phyloP scores from a whole-genome alignment of 306 rosid genomes.

The Carpinus fangiana region DNA sequence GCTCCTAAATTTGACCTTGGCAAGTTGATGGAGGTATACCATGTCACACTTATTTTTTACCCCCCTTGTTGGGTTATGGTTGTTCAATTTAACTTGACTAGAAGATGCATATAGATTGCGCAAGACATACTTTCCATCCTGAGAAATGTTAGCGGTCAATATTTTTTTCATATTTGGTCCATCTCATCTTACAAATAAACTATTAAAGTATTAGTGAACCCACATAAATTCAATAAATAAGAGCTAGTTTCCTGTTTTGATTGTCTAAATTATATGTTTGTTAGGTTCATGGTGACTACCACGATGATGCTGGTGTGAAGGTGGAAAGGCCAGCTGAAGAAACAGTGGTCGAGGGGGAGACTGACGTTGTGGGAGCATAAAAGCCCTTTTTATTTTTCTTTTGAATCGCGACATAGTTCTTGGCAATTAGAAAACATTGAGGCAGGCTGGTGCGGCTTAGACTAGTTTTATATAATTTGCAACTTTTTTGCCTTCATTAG shows the following conservation, averaged over 20 bases:
- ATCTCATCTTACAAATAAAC: no score
- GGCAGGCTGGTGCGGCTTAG: background rate
- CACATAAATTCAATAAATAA: no score
- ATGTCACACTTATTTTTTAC: background rate
- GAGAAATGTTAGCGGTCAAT: no score
- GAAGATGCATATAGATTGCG: no score
- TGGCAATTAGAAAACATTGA: background rate
- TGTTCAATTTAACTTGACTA: background rate
- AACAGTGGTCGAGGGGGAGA: constrained; percentile 42
- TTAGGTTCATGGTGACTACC: constrained; percentile 83
- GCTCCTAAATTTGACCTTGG: constrained; percentile 96
- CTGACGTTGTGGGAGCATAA: constrained; percentile 69
- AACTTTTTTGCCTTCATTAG: background rate
- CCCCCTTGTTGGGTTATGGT: background rate
- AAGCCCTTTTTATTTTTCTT: background rate
- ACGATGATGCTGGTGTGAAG: constrained; percentile 71
- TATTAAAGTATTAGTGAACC: no score
- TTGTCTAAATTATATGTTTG: no score
- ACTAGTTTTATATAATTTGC: no score
- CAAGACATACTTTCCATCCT: no score
- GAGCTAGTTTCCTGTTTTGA: no score
- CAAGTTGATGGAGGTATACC: constrained; percentile 83
- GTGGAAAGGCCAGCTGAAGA: constrained; percentile 87
- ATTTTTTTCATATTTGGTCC: no score
- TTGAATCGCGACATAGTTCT: background rate